Evolutionary conservation across 306 rosid genomes (phyloP).

Genomic region (Pterocarpus macrocarpus): DNA sequence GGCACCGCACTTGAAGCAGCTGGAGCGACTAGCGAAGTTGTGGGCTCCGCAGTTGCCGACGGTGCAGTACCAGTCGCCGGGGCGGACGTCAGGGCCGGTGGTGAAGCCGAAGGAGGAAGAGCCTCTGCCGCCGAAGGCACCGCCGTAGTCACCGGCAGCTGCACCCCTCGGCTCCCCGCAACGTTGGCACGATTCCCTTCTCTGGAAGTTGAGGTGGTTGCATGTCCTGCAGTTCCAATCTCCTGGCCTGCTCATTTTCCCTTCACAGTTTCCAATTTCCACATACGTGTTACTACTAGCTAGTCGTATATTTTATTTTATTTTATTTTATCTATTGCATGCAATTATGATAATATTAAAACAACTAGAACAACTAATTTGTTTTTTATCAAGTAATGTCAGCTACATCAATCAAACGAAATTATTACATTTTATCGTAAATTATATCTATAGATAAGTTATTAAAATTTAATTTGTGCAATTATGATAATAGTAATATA

Average conservation of each 20-base stretch:
- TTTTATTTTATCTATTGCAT: not conserved
- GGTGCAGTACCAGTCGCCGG: slow-evolving; percentile 92
- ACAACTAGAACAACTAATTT: no score
- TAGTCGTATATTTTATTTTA: not conserved
- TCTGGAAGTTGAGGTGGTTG: slow-evolving; percentile 85
- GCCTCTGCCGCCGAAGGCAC: slow-evolving; percentile 57
- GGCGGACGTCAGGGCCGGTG: slow-evolving; percentile 89
- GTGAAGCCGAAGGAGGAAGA: slow-evolving; percentile 68
- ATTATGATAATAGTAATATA: not conserved
- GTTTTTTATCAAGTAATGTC: not conserved
- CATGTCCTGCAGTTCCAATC: slow-evolving; percentile 97
- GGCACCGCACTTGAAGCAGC: slow-evolving; percentile 92
- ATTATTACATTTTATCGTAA: not conserved
- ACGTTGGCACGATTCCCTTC: slow-evolving; percentile 87
- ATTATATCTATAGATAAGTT: not conserved
- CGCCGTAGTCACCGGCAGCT: slow-evolving; percentile 50
- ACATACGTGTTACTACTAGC: not conserved
- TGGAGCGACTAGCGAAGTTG: slow-evolving; percentile 92
- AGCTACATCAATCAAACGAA: not conserved
- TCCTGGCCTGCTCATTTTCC: slow-evolving; percentile 84
- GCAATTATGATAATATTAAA: not conserved
- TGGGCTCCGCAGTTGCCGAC: slow-evolving; percentile 85
- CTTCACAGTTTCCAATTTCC: slow-evolving; percentile 17
- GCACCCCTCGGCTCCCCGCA: slow-evolving; percentile 69
- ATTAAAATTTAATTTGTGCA: not conserved